Evolutionary conservation across 768 basidiomycete genomes (phyloP).

Genomic region (Pleurotus eryngii): DNA sequence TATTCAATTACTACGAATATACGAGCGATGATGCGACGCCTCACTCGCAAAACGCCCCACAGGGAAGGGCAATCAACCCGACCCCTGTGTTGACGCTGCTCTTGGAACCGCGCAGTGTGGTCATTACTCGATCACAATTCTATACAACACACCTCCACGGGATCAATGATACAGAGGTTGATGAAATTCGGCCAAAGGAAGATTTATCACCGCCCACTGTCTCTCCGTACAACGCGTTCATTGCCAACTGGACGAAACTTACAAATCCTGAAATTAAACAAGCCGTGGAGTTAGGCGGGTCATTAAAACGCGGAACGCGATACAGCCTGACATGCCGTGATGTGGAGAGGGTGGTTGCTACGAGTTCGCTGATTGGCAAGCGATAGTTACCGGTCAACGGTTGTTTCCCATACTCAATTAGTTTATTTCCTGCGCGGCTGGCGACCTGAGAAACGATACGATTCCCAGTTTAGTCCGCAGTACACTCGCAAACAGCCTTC

Average conservation of each 20-base stretch:
- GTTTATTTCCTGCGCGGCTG: too few relatives aligned
- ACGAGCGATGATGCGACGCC: conserved; percentile 17
- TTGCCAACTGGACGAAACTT: conserved; percentile 63
- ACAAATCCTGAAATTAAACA: conserved; percentile 33
- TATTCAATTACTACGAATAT: conserved; percentile 83
- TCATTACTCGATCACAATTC: conserved; percentile 68
- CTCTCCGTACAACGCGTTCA: conserved; percentile 24
- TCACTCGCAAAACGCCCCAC: conserved; percentile 10
- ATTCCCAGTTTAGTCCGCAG: too few relatives aligned
- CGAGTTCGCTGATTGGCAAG: conserved; percentile 12
- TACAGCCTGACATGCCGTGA: conserved; percentile 87
- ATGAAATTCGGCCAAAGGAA: conserved; percentile 24
- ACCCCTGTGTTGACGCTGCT: conserved; percentile 68
- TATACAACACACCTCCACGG: conserved; percentile 80
- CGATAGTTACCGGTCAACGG: too few relatives aligned
- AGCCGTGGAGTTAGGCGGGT: conserved; percentile 44
- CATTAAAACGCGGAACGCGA: conserved; percentile 54
- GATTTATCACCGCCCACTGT: conserved; percentile 20
- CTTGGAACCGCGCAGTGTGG: conserved; percentile 81
- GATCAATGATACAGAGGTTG: conserved; percentile 62
- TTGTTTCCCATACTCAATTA: too few relatives aligned
- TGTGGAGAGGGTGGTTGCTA: conserved; percentile 58
- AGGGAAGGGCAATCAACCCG: conserved; percentile 57
- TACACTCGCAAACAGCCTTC: too few relatives aligned
- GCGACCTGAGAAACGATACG: too few relatives aligned